Evolutionary conservation across 805 yeast species (phyloP).

Genomic region (Candida sonorensis): DNA sequence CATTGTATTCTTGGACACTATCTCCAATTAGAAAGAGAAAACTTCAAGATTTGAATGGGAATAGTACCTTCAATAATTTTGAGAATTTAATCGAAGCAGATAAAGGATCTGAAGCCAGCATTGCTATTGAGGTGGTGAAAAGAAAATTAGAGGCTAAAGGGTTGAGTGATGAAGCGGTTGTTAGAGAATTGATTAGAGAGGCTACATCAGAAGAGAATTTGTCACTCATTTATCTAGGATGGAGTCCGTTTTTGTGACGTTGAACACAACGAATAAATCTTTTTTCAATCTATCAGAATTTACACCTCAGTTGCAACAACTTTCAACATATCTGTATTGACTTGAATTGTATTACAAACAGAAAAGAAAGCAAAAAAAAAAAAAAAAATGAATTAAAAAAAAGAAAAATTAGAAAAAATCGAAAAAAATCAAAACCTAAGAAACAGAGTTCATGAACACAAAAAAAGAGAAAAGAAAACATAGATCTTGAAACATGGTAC

Average conservation of each 20-base stretch:
- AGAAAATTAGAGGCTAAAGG: constrained; percentile 61
- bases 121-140: constrained; percentile 68
- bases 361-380: not conserved
- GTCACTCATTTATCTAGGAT: constrained; percentile 72
- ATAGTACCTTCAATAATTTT: constrained; percentile 11
- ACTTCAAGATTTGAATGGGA: constrained; percentile 35
- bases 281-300: too few species aligned
- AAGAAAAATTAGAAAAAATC: too few species aligned
- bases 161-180: constrained; percentile 76
- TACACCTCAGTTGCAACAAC: too few species aligned
- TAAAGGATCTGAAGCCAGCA: constrained; percentile 62
- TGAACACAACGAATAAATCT: too few species aligned
- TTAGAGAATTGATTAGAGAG: constrained; percentile 70
- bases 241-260: constrained; percentile 77
- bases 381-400: not conserved
- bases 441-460: too few species aligned
- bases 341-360: too few species aligned
- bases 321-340: too few species aligned
- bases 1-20: constrained; percentile 84
- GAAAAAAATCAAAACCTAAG: not conserved
- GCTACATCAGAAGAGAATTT: constrained; percentile 66
- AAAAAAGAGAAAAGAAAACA: not conserved
- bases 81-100: constrained; percentile 19
- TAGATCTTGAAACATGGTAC: not conserved
- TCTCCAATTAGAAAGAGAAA: constrained; percentile 63